Base-by-base conservation (phyloP, 1,284 basidiomycete genomes). In the Cryptococcus sp. region DNA sequence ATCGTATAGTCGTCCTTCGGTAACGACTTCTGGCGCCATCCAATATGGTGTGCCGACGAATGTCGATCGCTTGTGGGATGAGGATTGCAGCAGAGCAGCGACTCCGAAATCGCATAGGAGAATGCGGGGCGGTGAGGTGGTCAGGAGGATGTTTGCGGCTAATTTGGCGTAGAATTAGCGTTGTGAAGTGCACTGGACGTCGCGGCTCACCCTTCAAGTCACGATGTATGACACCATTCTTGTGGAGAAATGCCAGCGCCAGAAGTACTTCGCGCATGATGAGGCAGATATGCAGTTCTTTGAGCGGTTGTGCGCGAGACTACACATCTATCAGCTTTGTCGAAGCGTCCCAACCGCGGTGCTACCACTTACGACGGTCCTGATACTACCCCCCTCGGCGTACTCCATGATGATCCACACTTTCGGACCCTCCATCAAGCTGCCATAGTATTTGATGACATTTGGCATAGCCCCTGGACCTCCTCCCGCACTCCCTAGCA, bases 361-460 rank as follows among this genome's bases (percentile, higher is more conserved):
- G 25, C 19, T 15, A 11, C 6, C 3, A 73, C 81, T 70, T 65
- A 84, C 83, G 65, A 99, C 81, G 0, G 93, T 93, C 48, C 92
- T 83, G 11, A 98, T 91, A 71, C 92, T 96, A 10, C 96, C 96
- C 3, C 95, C 96, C 64, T 93, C 88, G 6, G 96, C 96, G 72
- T 89, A 89, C 77, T 99, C 96, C 96, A 99, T 99, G 41, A 90
- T 92, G 66, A 99, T 99, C 93, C 96, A 99, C 5, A 99, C 89
- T 51, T 91, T 89, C 25, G 93, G 89, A 0, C 93, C 93, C 73
- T 95, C 89, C 73, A 97, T 85, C 80, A 91, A 89, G 78, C 94
- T 97, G 22, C 93, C 95, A 79, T 89, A 97, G 80, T 99, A 99
- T 66, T 90, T 87, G 44, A 93, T 96, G 65, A 99, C 87, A 73